These are phyloP conservation scores for Flaveria bidentis DNA, from an alignment of 129 eudicot genomes.

Conservation along the genomic window DNA sequence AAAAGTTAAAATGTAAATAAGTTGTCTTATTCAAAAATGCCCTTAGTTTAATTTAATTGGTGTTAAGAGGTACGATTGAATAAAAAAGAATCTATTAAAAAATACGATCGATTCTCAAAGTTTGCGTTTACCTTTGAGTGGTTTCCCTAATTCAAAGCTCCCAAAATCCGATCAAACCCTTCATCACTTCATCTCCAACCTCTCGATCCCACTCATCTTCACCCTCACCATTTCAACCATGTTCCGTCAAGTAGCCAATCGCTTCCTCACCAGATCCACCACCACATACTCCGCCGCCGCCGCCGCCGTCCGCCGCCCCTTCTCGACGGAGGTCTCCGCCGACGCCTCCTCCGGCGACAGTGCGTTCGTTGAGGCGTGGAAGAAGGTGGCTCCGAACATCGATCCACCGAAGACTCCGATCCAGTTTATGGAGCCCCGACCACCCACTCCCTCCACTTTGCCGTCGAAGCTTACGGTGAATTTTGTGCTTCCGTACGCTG, in stretches of 20 bases:
- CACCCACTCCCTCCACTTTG: constrained; percentile 60
- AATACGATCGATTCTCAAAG: background rate
- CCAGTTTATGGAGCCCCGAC: constrained; percentile 61
- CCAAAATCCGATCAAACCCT: constrained; percentile 1
- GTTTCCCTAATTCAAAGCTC: constrained; percentile 5
- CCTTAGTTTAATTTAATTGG: too few relatives aligned
- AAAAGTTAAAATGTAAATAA: too few relatives aligned
- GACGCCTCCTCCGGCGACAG: constrained; percentile 43
- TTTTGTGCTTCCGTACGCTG: constrained; percentile 67
- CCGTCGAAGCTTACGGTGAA: constrained; percentile 80
- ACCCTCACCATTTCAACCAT: constrained; percentile 47
- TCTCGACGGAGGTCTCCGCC: constrained; percentile 52
- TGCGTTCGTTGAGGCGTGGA: constrained; percentile 67
- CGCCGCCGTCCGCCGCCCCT: constrained; percentile 34
- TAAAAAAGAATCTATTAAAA: too few relatives aligned
- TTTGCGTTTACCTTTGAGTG: constrained; percentile 7
- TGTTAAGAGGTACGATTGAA: too few relatives aligned
- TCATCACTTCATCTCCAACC: background rate
- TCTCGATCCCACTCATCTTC: constrained; percentile 18
- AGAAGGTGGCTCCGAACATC: constrained; percentile 58
- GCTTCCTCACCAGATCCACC: constrained; percentile 36
- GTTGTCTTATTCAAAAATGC: too few relatives aligned
- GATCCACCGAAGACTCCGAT: constrained; percentile 84
- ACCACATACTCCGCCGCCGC: constrained; percentile 31
- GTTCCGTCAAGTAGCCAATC: constrained; percentile 62